Percentiles rank a stretch among this genome's conserved stretches.
Evolutionary conservation across 2,329 filamentous ascomycete species (phyloP).

Genomic region (Podosphaera xanthii): DNA sequence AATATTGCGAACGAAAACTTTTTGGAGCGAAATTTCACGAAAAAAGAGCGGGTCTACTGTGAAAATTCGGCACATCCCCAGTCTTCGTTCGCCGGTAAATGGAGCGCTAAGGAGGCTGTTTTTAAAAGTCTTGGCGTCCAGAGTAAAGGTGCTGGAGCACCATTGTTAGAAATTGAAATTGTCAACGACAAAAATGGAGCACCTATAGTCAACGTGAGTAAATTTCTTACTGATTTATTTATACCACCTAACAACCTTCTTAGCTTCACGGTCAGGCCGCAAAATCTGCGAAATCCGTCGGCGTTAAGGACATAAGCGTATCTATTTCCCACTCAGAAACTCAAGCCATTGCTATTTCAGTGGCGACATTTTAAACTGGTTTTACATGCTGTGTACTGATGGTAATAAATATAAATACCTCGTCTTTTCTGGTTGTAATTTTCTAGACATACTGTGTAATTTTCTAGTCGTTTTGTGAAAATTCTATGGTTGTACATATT

Average conservation of each 20-base stretch:
- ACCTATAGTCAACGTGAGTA: constrained; percentile 61
- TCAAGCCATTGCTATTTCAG: constrained; percentile 85
- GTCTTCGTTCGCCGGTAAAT: constrained; percentile 81
- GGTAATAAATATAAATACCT: too few species aligned
- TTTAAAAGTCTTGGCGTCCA: constrained; percentile 88
- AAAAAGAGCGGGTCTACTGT: constrained; percentile 69
- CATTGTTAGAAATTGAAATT: constrained; percentile 90
- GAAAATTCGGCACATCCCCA: constrained; percentile 54
- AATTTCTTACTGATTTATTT: constrained; percentile 2
- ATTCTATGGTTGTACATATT: too few species aligned
- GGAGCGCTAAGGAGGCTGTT: constrained; percentile 95
- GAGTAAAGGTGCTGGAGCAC: constrained; percentile 70
- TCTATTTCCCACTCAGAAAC: constrained; percentile 91
- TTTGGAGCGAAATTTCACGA: constrained; percentile 82
- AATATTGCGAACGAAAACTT: constrained; percentile 92
- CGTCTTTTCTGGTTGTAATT: too few species aligned
- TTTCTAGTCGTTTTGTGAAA: too few species aligned
- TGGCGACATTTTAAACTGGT: constrained; percentile 45
- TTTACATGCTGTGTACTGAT: background rate
- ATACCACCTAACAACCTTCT: background rate
- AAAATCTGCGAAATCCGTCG: constrained; percentile 59
- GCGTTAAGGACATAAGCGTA: constrained; percentile 71
- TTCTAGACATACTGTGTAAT: too few species aligned
- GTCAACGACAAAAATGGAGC: constrained; percentile 57
- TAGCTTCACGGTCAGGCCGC: constrained; percentile 76